Evolutionary conservation across 306 rosid genomes (phyloP).

Genomic region (Boehmeria nivea): DNA sequence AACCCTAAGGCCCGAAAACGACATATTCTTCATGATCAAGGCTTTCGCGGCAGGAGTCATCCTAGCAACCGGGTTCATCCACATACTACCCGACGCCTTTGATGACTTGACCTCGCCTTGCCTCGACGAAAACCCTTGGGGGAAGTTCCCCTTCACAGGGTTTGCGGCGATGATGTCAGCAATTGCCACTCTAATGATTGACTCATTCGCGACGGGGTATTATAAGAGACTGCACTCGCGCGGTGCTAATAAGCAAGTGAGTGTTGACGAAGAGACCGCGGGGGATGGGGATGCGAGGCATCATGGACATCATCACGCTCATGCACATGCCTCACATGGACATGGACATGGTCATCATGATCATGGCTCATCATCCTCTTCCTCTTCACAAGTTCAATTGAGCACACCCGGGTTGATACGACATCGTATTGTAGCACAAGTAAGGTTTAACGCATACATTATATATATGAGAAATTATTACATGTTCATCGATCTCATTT

Average conservation of each 20-base stretch:
- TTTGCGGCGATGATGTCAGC: slow-evolving; percentile 77
- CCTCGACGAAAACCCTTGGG: slow-evolving; percentile 54
- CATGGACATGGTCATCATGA: slow-evolving; percentile 39
- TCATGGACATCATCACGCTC: slow-evolving; percentile 66
- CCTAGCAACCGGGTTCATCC: slow-evolving; percentile 66
- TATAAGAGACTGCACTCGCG: slow-evolving; percentile 19
- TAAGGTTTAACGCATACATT: too few relatives aligned
- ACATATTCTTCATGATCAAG: slow-evolving; percentile 53
- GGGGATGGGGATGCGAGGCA: slow-evolving; percentile 32
- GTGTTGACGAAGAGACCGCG: slow-evolving; percentile 22
- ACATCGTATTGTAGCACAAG: slow-evolving; percentile 68
- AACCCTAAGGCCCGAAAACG: slow-evolving; percentile 47
- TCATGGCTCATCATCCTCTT: background rate
- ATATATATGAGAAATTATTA: too few relatives aligned
- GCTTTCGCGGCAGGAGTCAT: slow-evolving; percentile 81
- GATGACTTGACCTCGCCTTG: slow-evolving; percentile 34
- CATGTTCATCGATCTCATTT: too few relatives aligned
- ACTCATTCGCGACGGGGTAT: slow-evolving; percentile 59
- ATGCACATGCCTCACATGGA: slow-evolving; percentile 24
- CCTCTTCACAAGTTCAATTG: background rate
- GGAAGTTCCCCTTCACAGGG: slow-evolving; percentile 60
- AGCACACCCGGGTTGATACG: slow-evolving; percentile 46
- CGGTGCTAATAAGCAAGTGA: background rate
- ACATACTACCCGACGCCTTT: slow-evolving; percentile 72
- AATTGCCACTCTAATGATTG: slow-evolving; percentile 66